Evolutionary conservation across 352 stramenopile species (phyloP).

Genomic region (Globisporangium paddicum): DNA sequence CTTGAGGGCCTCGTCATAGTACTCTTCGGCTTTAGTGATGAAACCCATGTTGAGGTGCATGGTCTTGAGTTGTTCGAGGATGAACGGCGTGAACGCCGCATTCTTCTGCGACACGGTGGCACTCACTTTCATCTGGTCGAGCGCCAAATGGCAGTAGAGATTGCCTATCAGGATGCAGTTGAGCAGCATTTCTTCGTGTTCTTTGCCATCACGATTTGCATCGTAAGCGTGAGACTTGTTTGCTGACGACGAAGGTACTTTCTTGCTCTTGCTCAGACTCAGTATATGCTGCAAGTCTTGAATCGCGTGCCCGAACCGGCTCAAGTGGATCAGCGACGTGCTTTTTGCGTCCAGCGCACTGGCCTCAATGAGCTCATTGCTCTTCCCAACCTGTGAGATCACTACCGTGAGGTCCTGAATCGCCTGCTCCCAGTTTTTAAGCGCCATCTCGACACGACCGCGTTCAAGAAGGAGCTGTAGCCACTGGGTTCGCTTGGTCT

Average conservation of each 20-base stretch:
- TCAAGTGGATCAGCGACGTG: constrained; percentile 29
- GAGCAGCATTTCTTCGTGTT: constrained; percentile 24
- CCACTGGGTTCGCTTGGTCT: constrained; percentile 38
- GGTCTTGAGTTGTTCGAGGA: constrained; percentile 21
- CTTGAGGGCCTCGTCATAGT: constrained; percentile 31
- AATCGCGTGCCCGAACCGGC: constrained; percentile 35
- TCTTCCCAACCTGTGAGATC: constrained; percentile 31
- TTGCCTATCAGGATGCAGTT: constrained; percentile 46
- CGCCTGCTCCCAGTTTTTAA: constrained; percentile 32
- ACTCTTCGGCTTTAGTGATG: constrained; percentile 21
- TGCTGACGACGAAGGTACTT: background rate
- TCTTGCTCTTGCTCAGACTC: constrained; percentile 13
- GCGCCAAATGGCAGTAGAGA: constrained; percentile 48
- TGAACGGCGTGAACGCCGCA: constrained; percentile 16
- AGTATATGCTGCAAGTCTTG: constrained; percentile 40
- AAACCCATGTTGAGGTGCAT: constrained; percentile 26
- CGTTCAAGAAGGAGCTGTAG: constrained; percentile 43
- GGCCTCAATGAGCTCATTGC: constrained; percentile 17
- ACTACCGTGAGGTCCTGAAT: constrained; percentile 41
- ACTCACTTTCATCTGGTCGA: constrained; percentile 37
- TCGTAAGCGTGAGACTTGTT: background rate
- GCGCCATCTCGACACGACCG: constrained; percentile 28
- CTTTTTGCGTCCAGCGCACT: constrained; percentile 32
- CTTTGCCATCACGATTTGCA: background rate
- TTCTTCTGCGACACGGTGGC: constrained; percentile 21